Conservation (phyloP, 1,139 yeast genomes). For the Lodderomyces parapsilosis region DNA sequence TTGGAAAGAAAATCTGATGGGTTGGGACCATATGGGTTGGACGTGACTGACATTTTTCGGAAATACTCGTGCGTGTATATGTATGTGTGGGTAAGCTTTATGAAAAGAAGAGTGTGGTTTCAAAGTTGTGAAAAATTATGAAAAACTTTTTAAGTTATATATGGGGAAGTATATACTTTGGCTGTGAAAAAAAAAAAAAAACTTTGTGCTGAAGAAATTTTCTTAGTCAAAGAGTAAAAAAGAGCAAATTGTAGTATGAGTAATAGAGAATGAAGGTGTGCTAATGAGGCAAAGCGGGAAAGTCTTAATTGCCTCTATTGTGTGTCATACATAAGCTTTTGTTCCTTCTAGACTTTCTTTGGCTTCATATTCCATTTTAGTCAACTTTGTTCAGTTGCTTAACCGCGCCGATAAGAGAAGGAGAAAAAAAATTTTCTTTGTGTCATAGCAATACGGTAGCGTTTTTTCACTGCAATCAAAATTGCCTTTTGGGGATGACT, state of each 20-base stretch:
- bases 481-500: background rate
- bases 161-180: too few species aligned
- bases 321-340: too few species aligned
- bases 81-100: background rate
- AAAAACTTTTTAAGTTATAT: background rate
- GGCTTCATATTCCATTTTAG: too few species aligned
- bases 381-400: background rate
- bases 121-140: conserved; percentile 6
- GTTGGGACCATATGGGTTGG: conserved; percentile 92
- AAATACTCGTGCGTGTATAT: background rate
- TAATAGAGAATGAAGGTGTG: too few species aligned
- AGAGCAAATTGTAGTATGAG: too few species aligned
- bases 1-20: conserved; percentile 91
- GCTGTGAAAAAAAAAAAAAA: background rate
- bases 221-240: too few species aligned
- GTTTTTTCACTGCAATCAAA: too few species aligned
- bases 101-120: background rate
- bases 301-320: too few species aligned
- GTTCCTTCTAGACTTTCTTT: too few species aligned
- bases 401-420: conserved; percentile 2
- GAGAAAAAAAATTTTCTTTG: background rate
- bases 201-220: too few species aligned
- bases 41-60: conserved; percentile 9
- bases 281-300: too few species aligned
- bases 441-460: background rate